These are phyloP conservation scores for Fraxinus velutina DNA, from an alignment of 305 asterid species.

Conservation along the genomic window DNA sequence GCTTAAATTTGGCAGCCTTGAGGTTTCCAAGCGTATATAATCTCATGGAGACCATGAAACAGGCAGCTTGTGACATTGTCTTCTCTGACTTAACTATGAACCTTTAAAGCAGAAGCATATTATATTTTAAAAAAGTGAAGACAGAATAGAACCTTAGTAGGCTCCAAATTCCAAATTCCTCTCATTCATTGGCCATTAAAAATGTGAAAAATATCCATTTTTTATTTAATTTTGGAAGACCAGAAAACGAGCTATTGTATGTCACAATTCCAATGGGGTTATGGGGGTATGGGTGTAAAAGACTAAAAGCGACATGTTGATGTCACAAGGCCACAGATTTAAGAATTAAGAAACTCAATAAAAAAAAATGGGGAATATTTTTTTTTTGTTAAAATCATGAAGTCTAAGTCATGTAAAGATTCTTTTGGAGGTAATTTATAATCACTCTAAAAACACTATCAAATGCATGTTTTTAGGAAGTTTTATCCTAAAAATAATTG, in stretches of 20 bases:
- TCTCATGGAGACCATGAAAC: constrained; percentile 64
- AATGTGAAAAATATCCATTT: constrained; percentile 28
- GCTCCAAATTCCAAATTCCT: constrained; percentile 30
- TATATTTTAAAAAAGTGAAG: constrained; percentile 32
- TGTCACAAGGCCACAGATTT: not conserved
- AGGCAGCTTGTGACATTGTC: constrained; percentile 66
- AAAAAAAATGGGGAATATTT: not conserved
- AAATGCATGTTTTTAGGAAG: not conserved
- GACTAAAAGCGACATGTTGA: constrained; percentile 36
- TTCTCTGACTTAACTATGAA: constrained; percentile 49
- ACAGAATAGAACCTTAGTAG: constrained; percentile 34
- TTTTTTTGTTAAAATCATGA: not conserved
- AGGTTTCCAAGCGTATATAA: constrained; percentile 33
- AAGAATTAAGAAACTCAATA: not conserved
- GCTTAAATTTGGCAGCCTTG: constrained; percentile 29
- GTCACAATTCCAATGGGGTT: constrained; percentile 24
- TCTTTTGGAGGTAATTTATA: not conserved
- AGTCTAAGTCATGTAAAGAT: not conserved
- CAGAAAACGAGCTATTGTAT: constrained; percentile 19
- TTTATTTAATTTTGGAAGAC: constrained; percentile 8
- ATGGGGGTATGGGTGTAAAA: constrained; percentile 34
- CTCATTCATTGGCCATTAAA: constrained; percentile 33
- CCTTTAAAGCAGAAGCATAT: constrained; percentile 33
- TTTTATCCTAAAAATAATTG: not conserved
- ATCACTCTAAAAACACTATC: not conserved